These are phyloP conservation scores for Globisporangium nodosum DNA, from an alignment of 352 stramenopile species.

Conservation along the genomic window DNA sequence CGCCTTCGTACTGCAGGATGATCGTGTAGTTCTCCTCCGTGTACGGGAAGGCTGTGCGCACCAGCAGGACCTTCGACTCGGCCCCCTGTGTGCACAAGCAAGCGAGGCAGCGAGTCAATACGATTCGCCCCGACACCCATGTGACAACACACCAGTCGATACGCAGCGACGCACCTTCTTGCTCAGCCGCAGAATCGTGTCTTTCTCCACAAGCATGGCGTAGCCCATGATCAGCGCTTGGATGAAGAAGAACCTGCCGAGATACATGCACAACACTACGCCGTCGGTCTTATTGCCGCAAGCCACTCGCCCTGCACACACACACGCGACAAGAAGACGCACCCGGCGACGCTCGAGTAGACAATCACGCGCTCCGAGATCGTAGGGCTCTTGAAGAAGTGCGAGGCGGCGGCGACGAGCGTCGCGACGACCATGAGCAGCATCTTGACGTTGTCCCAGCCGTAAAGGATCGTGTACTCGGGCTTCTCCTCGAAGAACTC, in stretches of 20 bases:
- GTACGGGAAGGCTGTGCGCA: constrained; percentile 67
- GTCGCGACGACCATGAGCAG: constrained; percentile 68
- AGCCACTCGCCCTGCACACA: background rate
- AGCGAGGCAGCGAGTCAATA: background rate
- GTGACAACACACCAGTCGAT: background rate
- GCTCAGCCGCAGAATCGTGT: constrained; percentile 70
- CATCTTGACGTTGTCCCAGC: constrained; percentile 82
- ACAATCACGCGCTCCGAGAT: constrained; percentile 66
- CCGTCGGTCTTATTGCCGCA: background rate
- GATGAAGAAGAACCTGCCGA: constrained; percentile 71
- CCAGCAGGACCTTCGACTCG: constrained; percentile 33
- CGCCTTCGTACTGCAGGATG: constrained; percentile 38
- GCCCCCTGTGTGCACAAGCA: constrained; percentile 17
- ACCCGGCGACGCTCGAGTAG: constrained; percentile 65
- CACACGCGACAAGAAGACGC: background rate
- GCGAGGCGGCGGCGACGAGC: constrained; percentile 50
- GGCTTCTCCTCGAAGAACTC: constrained; percentile 66
- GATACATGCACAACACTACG: background rate
- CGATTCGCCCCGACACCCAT: background rate
- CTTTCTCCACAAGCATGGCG: constrained; percentile 66
- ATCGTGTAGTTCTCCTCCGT: constrained; percentile 71
- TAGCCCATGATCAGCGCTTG: constrained; percentile 71
- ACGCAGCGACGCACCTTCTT: constrained; percentile 33
- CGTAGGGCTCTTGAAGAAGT: constrained; percentile 59
- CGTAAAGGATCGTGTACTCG: constrained; percentile 61